These are phyloP conservation scores for Acrodontium crateriforme DNA, from an alignment of 2,329 filamentous ascomycete genomes.

Conservation along the genomic window DNA sequence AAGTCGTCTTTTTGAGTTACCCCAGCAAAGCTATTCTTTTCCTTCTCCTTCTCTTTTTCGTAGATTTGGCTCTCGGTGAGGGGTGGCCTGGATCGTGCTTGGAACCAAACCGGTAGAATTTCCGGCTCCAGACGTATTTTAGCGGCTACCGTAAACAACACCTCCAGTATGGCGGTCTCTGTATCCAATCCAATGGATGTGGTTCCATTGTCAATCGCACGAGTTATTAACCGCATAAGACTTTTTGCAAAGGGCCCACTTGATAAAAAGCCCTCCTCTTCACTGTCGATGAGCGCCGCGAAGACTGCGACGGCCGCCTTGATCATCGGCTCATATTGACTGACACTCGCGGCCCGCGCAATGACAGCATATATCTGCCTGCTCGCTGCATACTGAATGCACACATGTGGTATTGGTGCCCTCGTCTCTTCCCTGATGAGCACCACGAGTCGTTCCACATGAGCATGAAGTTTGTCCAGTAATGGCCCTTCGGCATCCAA, in stretches of 20 bases:
- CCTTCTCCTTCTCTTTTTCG: conserved; percentile 29
- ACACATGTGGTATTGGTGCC: conserved; percentile 77
- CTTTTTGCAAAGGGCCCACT: conserved; percentile 74
- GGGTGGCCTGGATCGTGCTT: conserved; percentile 28
- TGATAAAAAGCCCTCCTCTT: conserved; percentile 88
- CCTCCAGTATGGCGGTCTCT: conserved; percentile 77
- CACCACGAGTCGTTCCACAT: conserved; percentile 42
- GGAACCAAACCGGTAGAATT: conserved; percentile 87
- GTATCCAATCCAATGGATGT: conserved; percentile 65
- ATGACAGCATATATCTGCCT: conserved; percentile 84
- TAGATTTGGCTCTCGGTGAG: background rate
- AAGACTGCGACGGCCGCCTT: conserved; percentile 76
- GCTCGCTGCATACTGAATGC: conserved; percentile 71
- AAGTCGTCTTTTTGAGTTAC: conserved; percentile 83
- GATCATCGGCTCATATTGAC: conserved; percentile 74
- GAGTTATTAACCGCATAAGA: conserved; percentile 71
- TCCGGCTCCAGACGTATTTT: conserved; percentile 84
- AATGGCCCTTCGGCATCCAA: conserved; percentile 38
- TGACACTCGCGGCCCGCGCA: conserved; percentile 74
- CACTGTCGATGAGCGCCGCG: conserved; percentile 84
- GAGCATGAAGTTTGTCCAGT: conserved; percentile 35
- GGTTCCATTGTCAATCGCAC: conserved; percentile 60
- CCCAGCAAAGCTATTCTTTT: conserved; percentile 61
- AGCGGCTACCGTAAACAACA: conserved; percentile 90
- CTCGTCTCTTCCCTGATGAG: conserved; percentile 83